Conservation (phyloP, 208 protist genomes). For the Trypanosoma rangeli region DNA sequence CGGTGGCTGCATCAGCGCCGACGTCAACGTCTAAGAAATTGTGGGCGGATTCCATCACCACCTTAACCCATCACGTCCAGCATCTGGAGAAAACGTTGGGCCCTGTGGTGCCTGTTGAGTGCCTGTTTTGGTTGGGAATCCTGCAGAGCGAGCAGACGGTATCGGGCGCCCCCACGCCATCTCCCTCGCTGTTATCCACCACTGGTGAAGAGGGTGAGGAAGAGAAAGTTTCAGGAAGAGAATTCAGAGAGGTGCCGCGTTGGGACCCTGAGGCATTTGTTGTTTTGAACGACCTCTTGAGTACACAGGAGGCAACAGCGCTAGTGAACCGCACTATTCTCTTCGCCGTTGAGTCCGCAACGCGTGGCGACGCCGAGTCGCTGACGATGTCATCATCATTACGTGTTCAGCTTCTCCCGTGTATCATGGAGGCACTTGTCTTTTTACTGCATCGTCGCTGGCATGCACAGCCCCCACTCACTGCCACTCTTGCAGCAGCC, state of each 20-base stretch:
- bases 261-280: conserved; percentile 19
- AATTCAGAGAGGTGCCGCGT: background rate
- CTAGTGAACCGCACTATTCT: background rate
- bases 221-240: background rate
- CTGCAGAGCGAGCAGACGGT: background rate
- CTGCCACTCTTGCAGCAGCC: conserved; percentile 4
- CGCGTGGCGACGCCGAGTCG: background rate
- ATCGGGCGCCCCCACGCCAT: background rate
- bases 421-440: conserved; percentile 7
- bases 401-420: conserved; percentile 7
- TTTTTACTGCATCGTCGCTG: conserved; percentile 16
- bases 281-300: conserved; percentile 5
- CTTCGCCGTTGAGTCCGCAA: background rate
- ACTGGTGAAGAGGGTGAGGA: background rate
- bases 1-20: background rate
- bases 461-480: background rate
- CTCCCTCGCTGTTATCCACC: background rate
- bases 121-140: conserved; percentile 19
- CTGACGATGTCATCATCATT: background rate
- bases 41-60: background rate
- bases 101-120: conserved; percentile 12
- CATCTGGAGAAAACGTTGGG: conserved; percentile 12
- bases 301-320: background rate
- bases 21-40: background rate
- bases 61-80: conserved; percentile 4